Evolutionary conservation across 495 filamentous ascomycete species (phyloP), one percentile per base, ranked within the genome.

Genomic region (Hamigera avellanea): DNA sequence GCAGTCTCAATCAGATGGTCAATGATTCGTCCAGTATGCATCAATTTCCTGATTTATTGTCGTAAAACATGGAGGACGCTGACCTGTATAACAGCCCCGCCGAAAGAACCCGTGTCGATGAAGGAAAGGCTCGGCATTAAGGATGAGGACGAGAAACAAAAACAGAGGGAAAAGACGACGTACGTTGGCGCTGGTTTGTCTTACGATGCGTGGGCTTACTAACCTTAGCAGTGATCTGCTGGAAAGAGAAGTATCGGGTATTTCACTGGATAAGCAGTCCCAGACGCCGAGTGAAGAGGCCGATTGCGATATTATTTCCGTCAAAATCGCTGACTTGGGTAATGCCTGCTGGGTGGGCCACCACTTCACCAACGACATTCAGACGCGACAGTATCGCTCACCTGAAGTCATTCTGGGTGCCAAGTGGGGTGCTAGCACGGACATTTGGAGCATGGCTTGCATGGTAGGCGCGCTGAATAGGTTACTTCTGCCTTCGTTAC

Each of bases 331-430:
- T 10, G 91, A 99, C 66, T 69, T 99, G 38, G 91, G 91, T 21
- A 99, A 99, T 53, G 91, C 91, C 8, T 99, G 91, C 64, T 99
- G 91, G 91, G 87, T 94, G 16, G 81, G 83, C 19, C 91, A 99
- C 54, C 91, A 99, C 56, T 99, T 99, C 61, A 99, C 91, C 44
- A 95, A 99, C 49, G 91, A 99, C 52, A 99, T 99, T 43, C 91
- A 99, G 49, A 99, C 91, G 6, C 75, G 91, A 48, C 91, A 99
- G 58, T 99, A 99, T 59, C 75, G 91, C 14, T 96, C 91, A 0
- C 91, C 91, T 2, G 91, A 99, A 57, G 91, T 99, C 18, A 96
- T 99, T 30, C 62, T 99, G 13, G 91, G 91, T 28, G 78, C 87
- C 1, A 96, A 95, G 63, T 99, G 91, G 91, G 91, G 91, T 35